A percentile compares a stretch with the other conserved stretches of the same genome.
Conservation (phyloP, 2,329 filamentous ascomycete genomes). For the Botrytis paeoniae region DNA sequence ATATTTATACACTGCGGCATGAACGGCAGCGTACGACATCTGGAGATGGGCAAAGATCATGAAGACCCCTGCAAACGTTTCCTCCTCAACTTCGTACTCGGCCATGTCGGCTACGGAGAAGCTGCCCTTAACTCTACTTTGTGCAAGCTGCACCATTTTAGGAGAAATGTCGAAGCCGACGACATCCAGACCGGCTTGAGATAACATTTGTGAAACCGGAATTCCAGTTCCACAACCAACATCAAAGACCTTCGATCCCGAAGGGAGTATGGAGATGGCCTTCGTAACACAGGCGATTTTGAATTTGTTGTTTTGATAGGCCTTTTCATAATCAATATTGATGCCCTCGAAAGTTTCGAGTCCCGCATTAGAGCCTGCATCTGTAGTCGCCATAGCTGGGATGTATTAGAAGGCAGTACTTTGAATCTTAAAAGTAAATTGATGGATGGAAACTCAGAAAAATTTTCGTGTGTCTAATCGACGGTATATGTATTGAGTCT, state of each 20-base stretch:
- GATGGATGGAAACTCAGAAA: not conserved
- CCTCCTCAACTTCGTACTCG: conserved; percentile 26
- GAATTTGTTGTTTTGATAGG: conserved; percentile 10
- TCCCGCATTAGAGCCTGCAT: conserved; percentile 25
- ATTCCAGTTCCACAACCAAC: conserved; percentile 39
- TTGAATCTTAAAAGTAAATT: not conserved
- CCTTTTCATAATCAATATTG: conserved; percentile 17
- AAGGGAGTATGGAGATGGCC: not conserved
- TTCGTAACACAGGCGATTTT: not conserved
- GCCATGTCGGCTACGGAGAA: conserved; percentile 26
- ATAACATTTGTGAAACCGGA: conserved; percentile 33
- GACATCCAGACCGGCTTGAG: conserved; percentile 27
- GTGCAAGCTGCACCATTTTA: conserved; percentile 26
- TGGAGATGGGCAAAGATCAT: conserved; percentile 36
- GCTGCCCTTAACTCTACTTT: conserved; percentile 21
- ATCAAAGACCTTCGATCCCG: conserved; percentile 29
- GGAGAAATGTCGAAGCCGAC: conserved; percentile 38
- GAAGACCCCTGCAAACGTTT: conserved; percentile 32
- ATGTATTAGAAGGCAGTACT: not conserved
- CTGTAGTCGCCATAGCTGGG: conserved; percentile 9
- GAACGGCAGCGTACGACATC: conserved; percentile 34
- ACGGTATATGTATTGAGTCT: not conserved
- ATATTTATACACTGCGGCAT: conserved; percentile 29
- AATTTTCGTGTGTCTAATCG: not conserved
- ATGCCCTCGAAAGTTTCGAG: conserved; percentile 23